Evolutionary conservation across 2,329 filamentous ascomycete genomes (phyloP), one percentile per base, ranked within the genome.

Genomic region (Fusarium nygamai): DNA sequence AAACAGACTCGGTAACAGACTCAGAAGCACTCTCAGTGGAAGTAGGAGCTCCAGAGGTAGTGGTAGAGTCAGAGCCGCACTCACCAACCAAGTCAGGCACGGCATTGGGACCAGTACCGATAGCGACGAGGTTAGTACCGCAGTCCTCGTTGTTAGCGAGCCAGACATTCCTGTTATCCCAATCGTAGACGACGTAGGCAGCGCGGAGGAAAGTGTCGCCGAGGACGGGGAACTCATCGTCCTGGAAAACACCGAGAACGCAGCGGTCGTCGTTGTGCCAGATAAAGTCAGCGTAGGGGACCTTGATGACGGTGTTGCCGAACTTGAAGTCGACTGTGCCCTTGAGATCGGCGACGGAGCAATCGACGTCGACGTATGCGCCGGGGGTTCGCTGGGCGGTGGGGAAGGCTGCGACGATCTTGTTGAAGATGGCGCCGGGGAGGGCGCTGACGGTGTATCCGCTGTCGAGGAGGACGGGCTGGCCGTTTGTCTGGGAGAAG

Each of bases 391-490:
- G 46, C 44, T 86, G 83, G 50, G 88, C 86, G 61, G 84, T 85
- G 13, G 81, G 81, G 75, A 83, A 90, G 67, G 75, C 84, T 78
- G 59, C 81, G 65, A 78, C 83, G 39, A 91, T 82, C 38, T 80
- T 74, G 34, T 82, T 71, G 66, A 89, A 87, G 67, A 93, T 81
- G 38, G 84, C 78, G 67, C 88, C 83, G 6, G 92, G 92, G 5
- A 94, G 86, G 71, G 92, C 90, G 80, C 89, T 92, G 63, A 93
- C 83, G 47, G 90, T 92, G 70, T 89, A 92, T 64, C 92, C 92
- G 20, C 89, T 91, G 81, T 93, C 91, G 33, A 93, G 85, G 33
- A 92, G 85, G 20, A 89, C 88, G 29, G 86, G 80, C 43, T 86
- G 79, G 53, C 77, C 77, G 50, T 80, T 81, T 61, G 76, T 69